These are phyloP conservation scores for Podaxis rugospora DNA, from an alignment of 768 basidiomycete genomes.

Conservation along the genomic window DNA sequence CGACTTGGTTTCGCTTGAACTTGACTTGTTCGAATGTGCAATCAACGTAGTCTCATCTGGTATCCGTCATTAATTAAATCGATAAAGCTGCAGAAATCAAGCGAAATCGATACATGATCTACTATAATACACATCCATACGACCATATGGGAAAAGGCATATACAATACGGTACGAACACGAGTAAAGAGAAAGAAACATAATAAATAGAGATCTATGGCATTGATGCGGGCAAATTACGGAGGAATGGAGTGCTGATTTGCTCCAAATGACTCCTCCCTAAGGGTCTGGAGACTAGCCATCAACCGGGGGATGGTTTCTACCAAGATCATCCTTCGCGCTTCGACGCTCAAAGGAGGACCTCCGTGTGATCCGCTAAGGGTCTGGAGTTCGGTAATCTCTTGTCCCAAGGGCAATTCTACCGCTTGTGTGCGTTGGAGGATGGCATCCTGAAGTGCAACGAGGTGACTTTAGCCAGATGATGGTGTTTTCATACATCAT, in stretches of 20 bases:
- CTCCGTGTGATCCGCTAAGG: constrained; percentile 7
- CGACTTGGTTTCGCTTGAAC: too few relatives aligned
- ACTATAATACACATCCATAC: constrained; percentile 9
- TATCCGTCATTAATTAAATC: neutral
- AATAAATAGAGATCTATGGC: constrained; percentile 6
- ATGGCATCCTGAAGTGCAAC: constrained; percentile 3
- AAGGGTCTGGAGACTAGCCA: constrained; percentile 8
- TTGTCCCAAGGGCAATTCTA: constrained; percentile 5
- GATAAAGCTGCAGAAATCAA: neutral
- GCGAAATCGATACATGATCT: neutral
- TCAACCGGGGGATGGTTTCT: constrained; percentile 9
- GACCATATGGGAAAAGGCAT: constrained; percentile 2
- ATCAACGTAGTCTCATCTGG: neutral
- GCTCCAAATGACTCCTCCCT: neutral
- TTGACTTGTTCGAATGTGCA: too few relatives aligned
- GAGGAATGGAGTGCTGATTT: neutral
- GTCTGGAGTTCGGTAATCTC: constrained; percentile 6
- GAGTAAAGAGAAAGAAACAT: neutral
- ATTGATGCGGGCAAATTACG: neutral
- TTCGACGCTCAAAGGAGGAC: constrained; percentile 4
- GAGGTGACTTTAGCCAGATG: neutral
- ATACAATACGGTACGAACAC: neutral
- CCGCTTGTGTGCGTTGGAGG: constrained; percentile 6
- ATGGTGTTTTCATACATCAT: too few relatives aligned
- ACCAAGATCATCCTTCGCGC: constrained; percentile 10